phyloP scores from a whole-genome alignment of 371 early-diverging fungal species.

The Nematocida sp. region DNA sequence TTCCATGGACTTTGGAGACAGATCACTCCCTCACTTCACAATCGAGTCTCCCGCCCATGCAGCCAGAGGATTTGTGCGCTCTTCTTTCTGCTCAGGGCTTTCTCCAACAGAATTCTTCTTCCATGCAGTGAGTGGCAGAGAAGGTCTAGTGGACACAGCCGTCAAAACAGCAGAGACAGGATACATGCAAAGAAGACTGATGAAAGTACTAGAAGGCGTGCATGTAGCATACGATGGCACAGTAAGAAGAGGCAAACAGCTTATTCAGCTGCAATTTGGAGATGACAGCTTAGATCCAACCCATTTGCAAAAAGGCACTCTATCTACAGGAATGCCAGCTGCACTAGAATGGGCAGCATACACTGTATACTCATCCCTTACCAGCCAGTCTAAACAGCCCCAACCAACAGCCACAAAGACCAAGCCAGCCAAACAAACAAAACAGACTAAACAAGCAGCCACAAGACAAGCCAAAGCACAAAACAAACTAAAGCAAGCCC shows the following conservation, averaged over 20 bases:
- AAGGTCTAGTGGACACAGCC: slow-evolving; percentile 98
- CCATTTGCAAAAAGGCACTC: slow-evolving; percentile 34
- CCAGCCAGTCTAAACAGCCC: no score
- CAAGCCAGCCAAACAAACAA: neutral
- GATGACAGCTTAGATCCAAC: slow-evolving; percentile 44
- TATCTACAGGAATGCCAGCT: slow-evolving; percentile 20
- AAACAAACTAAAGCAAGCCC: no score
- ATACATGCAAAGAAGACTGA: slow-evolving; percentile 93
- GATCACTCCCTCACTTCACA: slow-evolving; percentile 85
- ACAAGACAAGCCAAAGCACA: no score
- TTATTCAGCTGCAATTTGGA: slow-evolving; percentile 49
- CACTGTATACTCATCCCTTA: no score
- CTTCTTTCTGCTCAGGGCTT: slow-evolving; percentile 88
- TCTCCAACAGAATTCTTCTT: slow-evolving; percentile 91
- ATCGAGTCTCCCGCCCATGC: slow-evolving; percentile 4
- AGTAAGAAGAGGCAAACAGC: slow-evolving; percentile 52
- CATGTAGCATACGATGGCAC: slow-evolving; percentile 61
- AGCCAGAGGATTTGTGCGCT: slow-evolving; percentile 85
- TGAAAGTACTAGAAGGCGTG: slow-evolving; percentile 70
- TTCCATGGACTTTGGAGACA: slow-evolving; percentile 85
- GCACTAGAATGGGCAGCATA: slow-evolving; percentile 42
- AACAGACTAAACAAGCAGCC: neutral
- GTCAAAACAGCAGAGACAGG: slow-evolving; percentile 98
- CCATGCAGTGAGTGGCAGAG: slow-evolving; percentile 97
- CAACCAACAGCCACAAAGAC: neutral